Base-by-base conservation (phyloP, 495 filamentous ascomycete genomes). In the Penicillium paxilli region DNA sequence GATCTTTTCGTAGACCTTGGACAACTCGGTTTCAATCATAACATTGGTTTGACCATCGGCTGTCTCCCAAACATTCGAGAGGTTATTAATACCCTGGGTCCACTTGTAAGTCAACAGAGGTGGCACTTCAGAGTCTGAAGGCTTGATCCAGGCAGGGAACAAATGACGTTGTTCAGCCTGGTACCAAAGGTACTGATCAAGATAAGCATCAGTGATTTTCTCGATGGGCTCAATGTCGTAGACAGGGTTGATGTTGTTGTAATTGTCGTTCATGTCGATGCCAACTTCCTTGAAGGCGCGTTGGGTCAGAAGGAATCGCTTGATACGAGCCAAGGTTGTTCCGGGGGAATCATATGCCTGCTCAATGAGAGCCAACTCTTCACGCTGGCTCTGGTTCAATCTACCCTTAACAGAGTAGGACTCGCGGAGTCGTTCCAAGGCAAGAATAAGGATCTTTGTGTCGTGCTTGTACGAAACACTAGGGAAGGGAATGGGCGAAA, bases 211-310 rank as follows among this genome's bases (percentile, higher is more conserved):
- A 41, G 94, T 99, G 60, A 99, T 99, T 79, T 99, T 99, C 75
- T 99, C 95, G 46, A 99, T 96, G 2, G 95, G 95, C 70, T 99
- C 95, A 60, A 99, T 92, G 64, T 99, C 95, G 62, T 98, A 99
- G 23, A 99, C 95, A 4, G 95, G 95, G 62, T 98, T 99, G 78
- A 98, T 99, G 26, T 89, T 90, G 75, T 87, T 96, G 69, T 99
- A 99, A 63, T 99, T 99, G 74, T 99, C 95, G 68, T 99, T 99
- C 95, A 99, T 99, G 64, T 99, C 95, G 51, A 99, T 98, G 41
- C 94, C 93, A 32, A 99, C 95, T 70, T 99, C 95, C 75, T 99
- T 99, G 78, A 99, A 99, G 1, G 95, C 95, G 65, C 95, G 83
- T 67, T 97, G 92, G 1, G 95, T 99, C 45, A 99, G 83, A 21